Base-by-base conservation (phyloP, 2,329 filamentous ascomycete species). In the Monosporascus sp. region DNA sequence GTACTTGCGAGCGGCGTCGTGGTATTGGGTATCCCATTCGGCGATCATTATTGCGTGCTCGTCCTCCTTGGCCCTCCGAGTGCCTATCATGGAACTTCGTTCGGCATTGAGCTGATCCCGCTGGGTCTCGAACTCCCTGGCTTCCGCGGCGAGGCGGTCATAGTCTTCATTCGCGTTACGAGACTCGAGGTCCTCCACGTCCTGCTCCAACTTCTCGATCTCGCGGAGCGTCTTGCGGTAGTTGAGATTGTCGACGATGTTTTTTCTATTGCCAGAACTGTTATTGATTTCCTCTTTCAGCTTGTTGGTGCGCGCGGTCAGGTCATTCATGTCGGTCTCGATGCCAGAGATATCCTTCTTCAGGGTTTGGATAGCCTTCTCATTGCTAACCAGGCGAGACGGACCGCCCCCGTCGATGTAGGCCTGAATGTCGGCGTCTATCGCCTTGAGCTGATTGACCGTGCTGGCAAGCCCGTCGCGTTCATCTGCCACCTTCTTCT, bases 1-100 rank as follows among this genome's bases (percentile, higher is more conserved):
- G 72, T 92, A 97, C 61, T 89, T 87, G 41, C 77, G 70, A 44
- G 85, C 85, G 14, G 93, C 90, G 66, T 93, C 82, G 66, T 90
- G 86, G 75, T 96, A 97, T 60, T 97, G 88, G 9, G 85, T 84
- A 48, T 95, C 81, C 82, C 87, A 99, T 62, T 96, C 90, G 11
- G 81, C 74, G 25, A 90, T 70, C n/a, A 92, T 76, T 52, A 87
- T 79, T 49, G 75, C 75, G 7, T 97, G 77, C 63, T 96, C 86
- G 53, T 88, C 82, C 66, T 97, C 91, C 67, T 96, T 95, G 51
- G 86, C 86, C 68, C 85, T 90, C 78, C 95, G 86, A 56, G 84
- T 78, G 41, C 89, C 91, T 74, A 88, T 84, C 57, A 94, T 79
- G 38, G 82, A 83, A 20, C 87, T 85, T 61, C 87, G 84, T 59